phyloP scores from a whole-genome alignment of 2,329 filamentous ascomycete species.

The Colletotrichum sp. region DNA sequence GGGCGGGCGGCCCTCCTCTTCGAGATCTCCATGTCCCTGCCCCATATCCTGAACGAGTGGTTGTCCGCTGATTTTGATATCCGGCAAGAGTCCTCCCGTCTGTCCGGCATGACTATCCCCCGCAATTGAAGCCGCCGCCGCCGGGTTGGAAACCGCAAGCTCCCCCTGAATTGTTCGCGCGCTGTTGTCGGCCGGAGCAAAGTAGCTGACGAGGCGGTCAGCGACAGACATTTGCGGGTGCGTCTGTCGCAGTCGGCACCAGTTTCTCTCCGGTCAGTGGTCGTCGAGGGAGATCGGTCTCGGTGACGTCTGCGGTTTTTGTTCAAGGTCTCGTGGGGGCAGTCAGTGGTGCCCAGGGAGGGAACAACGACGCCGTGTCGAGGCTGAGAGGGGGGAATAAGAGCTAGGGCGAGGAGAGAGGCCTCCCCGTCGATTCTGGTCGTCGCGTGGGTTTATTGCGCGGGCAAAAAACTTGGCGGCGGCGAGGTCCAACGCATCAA shows the following conservation, averaged over 20 bases:
- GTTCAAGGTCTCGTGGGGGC: neutral
- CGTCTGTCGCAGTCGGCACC: constrained; percentile 9
- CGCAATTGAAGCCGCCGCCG: constrained; percentile 33
- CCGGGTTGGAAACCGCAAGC: constrained; percentile 24
- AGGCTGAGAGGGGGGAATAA: neutral
- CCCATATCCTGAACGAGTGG: constrained; percentile 15
- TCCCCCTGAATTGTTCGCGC: constrained; percentile 20
- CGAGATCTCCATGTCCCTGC: constrained; percentile 36
- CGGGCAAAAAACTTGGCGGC: constrained; percentile 17
- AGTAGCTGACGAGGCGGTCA: constrained; percentile 57
- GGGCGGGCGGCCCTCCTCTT: constrained; percentile 47
- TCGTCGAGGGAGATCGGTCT: constrained; percentile 32
- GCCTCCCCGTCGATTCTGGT: constrained; percentile 7
- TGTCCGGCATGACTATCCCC: constrained; percentile 38
- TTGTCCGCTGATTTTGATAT: constrained; percentile 28
- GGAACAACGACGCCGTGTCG: neutral
- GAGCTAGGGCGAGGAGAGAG: neutral
- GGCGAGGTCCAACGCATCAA: constrained; percentile 14
- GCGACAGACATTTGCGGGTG: constrained; percentile 56
- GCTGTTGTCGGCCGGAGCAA: constrained; percentile 45
- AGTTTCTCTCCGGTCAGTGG: constrained; percentile 1
- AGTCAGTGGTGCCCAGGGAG: neutral
- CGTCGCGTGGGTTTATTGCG: constrained; percentile 9
- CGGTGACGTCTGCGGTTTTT: neutral
- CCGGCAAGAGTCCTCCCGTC: constrained; percentile 28